Percentiles rank a stretch among this genome's conserved stretches.
These are phyloP conservation scores for Rhodomyrtus psidioides DNA, from an alignment of 441 rosid species.

Conservation along the genomic window DNA sequence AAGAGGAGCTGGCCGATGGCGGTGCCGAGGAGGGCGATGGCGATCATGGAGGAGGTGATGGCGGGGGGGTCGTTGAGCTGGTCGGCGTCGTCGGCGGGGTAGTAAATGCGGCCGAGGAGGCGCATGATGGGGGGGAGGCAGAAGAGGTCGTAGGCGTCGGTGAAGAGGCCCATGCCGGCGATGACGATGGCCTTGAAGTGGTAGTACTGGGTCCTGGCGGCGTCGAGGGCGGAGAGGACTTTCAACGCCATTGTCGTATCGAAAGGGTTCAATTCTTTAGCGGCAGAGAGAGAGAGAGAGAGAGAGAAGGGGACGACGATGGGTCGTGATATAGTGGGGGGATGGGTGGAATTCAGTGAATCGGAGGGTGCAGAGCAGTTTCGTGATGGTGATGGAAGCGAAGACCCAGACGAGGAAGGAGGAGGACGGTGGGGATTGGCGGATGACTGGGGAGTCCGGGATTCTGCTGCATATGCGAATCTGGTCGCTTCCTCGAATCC, in stretches of 20 bases:
- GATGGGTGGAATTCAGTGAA: background rate
- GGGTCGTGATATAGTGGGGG: background rate
- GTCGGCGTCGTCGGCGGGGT: background rate
- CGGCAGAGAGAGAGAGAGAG: background rate
- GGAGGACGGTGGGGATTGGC: background rate
- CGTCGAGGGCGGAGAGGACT: slow-evolving; percentile 37
- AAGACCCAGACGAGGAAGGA: background rate
- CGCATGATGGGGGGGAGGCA: slow-evolving; percentile 40
- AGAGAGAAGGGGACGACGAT: background rate
- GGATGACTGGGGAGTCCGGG: background rate
- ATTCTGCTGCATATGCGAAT: background rate
- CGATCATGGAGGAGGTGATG: slow-evolving; percentile 28
- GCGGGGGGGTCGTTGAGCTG: slow-evolving; percentile 10
- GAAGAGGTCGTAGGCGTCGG: slow-evolving; percentile 58
- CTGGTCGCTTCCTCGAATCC: background rate
- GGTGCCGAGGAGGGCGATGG: slow-evolving; percentile 45
- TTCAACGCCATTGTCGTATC: background rate
- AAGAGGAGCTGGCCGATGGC: slow-evolving; percentile 35
- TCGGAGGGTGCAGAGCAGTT: background rate
- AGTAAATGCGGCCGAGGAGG: slow-evolving; percentile 44
- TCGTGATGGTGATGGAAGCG: background rate
- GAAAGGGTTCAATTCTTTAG: background rate
- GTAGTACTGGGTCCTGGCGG: slow-evolving; percentile 44
- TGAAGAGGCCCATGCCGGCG: slow-evolving; percentile 59
- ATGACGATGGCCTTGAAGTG: slow-evolving; percentile 55